Conservation (phyloP, 108 stramenopile genomes). For the Mayamaea pseudoterrestris region DNA sequence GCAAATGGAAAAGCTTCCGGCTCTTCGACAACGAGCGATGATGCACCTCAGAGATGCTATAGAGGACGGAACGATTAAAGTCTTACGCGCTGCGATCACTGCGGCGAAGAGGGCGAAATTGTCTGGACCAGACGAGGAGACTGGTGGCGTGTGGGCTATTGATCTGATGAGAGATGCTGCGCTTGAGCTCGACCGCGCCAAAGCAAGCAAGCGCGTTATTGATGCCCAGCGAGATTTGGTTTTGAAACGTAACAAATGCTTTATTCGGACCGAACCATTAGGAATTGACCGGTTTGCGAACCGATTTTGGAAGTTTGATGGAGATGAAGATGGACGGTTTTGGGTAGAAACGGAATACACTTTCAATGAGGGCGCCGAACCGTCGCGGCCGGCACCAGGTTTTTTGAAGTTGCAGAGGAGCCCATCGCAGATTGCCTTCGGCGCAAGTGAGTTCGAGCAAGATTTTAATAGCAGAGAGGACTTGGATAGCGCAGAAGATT, state of each 20-base stretch:
- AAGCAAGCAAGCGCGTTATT: conserved; percentile 61
- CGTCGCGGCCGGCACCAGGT: conserved; percentile 10
- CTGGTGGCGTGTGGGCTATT: conserved; percentile 64
- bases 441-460: conserved; percentile 45
- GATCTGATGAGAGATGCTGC: conserved; percentile 72
- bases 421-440: conserved; percentile 22
- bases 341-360: conserved; percentile 60
- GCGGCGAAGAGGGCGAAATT: conserved; percentile 62
- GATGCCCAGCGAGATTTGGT: conserved; percentile 78
- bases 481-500: conserved; percentile 12
- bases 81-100: conserved; percentile 54
- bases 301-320: conserved; percentile 63
- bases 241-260: conserved; percentile 73
- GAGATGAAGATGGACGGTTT: conserved; percentile 54
- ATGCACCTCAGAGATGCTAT: conserved; percentile 68
- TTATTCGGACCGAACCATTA: conserved; percentile 63
- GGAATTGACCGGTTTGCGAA: conserved; percentile 61
- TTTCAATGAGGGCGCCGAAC: conserved; percentile 4
- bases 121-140: conserved; percentile 53
- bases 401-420: conserved; percentile 24
- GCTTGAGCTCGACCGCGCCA: conserved; percentile 69
- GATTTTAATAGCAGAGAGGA: conserved; percentile 40
- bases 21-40: conserved; percentile 35
- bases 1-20: conserved; percentile 24
- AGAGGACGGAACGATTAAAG: conserved; percentile 80